Evolutionary conservation across 2,329 filamentous ascomycete species (phyloP), one percentile per base, ranked within the genome.

Genomic region (Achaetomium macrosporum): DNA sequence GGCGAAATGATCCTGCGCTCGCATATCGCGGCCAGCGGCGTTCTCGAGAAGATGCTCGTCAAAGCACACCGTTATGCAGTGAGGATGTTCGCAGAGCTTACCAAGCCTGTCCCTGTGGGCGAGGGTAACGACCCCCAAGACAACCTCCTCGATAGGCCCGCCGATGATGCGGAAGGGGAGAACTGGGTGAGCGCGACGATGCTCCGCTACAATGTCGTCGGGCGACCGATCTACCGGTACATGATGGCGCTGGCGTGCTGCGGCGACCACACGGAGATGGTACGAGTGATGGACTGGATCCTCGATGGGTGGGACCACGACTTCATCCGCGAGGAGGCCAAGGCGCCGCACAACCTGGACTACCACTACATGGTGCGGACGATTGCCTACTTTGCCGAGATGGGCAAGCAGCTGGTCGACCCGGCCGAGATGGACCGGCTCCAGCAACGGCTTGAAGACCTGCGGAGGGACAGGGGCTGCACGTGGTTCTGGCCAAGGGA

Each of bases 191-290:
- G 42, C 12, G 36, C n/a, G 11, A 41, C 12, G 2, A 51, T 53
- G 8, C 65, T 77, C 2, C 67, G 75, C 8, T 67, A 72, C 36
- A 65, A 71, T 12, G 69, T 83, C 11, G 65, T 66, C 10, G 74
- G 77, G 7, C 67, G 68, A 17, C 67, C 75, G 36, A 63, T 82
- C 1, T 80, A 86, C 59, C 70, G 73, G 2, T 86, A 87, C 63
- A 75, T 90, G 64, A 76, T 83, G 43, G 75, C 80, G 1, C 70
- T 90, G 19, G 85, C 79, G 1, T 75, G 78, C 48, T 66, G 82
- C n/a, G 77, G 76, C 35, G 81, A 88, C 58, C 73, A 74, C 45
- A 69, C 76, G 2, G 81, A 77, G 46, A 80, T 89, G 64, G 73
- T 77, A 5, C 70, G 69, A 4, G 67, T 84, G 5, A 67, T 85